Base-by-base conservation (phyloP, 2,329 filamentous ascomycete species). In the Aspergillus brasiliensis region DNA sequence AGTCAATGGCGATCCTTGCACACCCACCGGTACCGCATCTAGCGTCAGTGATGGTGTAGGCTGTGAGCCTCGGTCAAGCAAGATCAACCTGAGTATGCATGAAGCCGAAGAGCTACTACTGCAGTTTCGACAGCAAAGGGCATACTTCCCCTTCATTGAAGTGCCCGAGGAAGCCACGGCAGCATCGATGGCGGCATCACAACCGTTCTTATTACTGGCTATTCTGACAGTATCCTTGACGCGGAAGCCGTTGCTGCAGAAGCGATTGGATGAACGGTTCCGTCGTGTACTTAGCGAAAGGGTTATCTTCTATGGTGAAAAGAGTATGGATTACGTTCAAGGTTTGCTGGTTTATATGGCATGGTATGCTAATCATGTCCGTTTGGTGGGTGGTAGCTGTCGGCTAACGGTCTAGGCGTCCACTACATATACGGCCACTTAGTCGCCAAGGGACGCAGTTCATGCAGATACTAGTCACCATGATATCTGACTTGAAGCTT, bases 321-420 rank as follows among this genome's bases (percentile, higher is more conserved):
- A 57, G 28, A 57, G 55, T 31, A 7, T 57, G 19, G 55, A 57
- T 10, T 57, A 49, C 27, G 55, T 42, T 11, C 55, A 57, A 28
- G 55, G 55, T 27, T 8, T 57, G 2, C 31, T 57, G 17, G 44
- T 57, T 19, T 57, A 57, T 48, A 21, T 57, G n/a, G 55, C 55
- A 17, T 49, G 44, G 31, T 57, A 46, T 13, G 11, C 4, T 21
- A 15, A 19, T 5, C 31, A n/a, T n/a, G 1, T 7, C 19, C 21
- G 15, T n/a, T 13, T 38, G 3, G 25, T 51, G 31, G 23, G 13
- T 13, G 19, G 17, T 38, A 51, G n/a, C n/a, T 51, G 28, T 34
- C 15, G 2, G 8, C n/a, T 31, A 4, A 23, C 23, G 6, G 10
- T 25, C 17, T n/a, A 54, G 51, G 51, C n/a, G 38, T 27, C 51